Evolutionary conservation across 2,329 filamentous ascomycete genomes (phyloP).

Genomic region (Aspergillus thermomutatus): DNA sequence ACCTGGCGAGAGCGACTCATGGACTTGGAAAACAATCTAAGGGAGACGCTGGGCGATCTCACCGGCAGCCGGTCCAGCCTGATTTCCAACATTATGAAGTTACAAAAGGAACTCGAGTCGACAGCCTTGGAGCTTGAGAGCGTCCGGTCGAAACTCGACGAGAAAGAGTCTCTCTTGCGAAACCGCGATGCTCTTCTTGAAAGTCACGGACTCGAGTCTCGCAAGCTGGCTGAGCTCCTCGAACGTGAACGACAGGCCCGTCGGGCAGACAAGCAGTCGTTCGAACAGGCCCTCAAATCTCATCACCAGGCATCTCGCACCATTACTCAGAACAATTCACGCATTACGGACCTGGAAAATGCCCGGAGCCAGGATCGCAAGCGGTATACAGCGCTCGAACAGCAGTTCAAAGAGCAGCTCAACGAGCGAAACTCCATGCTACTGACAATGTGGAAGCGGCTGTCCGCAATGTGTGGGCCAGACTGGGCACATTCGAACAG

Average conservation of each 20-base stretch:
- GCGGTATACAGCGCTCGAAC: slow-evolving; percentile 71
- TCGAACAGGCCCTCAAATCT: slow-evolving; percentile 82
- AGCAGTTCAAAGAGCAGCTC: slow-evolving; percentile 80
- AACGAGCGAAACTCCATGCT: slow-evolving; percentile 85
- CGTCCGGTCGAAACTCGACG: slow-evolving; percentile 72
- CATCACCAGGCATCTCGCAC: slow-evolving; percentile 84
- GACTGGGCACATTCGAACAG: slow-evolving; percentile 92
- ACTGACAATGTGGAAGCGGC: slow-evolving; percentile 82
- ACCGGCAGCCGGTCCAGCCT: slow-evolving; percentile 82
- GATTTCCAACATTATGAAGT: slow-evolving; percentile 79
- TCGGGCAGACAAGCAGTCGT: slow-evolving; percentile 80
- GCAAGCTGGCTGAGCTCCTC: slow-evolving; percentile 79
- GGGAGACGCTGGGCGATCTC: slow-evolving; percentile 82
- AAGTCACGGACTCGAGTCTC: slow-evolving; percentile 79
- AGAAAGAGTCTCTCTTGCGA: slow-evolving; percentile 87
- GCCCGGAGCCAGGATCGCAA: slow-evolving; percentile 73
- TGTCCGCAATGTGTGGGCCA: slow-evolving; percentile 79
- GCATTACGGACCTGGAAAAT: slow-evolving; percentile 83
- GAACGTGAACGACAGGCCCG: slow-evolving; percentile 86
- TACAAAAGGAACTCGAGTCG: slow-evolving; percentile 83
- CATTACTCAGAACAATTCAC: slow-evolving; percentile 77
- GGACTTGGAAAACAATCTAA: slow-evolving; percentile 84
- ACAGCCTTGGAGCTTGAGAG: slow-evolving; percentile 78
- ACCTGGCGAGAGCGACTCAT: slow-evolving; percentile 89
- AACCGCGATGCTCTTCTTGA: slow-evolving; percentile 87